These are phyloP conservation scores for Fusarium subtropicale DNA, from an alignment of 2,329 filamentous ascomycete genomes.

Conservation along the genomic window DNA sequence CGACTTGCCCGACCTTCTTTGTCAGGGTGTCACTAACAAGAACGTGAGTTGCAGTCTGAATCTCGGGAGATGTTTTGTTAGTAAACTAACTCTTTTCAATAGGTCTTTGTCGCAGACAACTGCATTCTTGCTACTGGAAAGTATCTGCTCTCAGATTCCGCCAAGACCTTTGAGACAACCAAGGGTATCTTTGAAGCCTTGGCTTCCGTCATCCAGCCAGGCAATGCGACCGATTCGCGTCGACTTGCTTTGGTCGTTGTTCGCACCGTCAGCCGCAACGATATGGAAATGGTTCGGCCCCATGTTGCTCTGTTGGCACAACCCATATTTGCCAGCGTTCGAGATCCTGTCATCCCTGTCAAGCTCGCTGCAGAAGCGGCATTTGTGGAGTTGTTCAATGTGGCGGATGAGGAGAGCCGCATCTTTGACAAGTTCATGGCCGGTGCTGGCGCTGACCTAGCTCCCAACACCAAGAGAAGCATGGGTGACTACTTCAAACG, in stretches of 20 bases:
- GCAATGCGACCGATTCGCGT: constrained; percentile 82
- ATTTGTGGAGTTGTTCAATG: constrained; percentile 89
- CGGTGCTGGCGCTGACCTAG: constrained; percentile 72
- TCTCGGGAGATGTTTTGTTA: not conserved
- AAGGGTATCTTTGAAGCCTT: constrained; percentile 86
- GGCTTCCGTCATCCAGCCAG: constrained; percentile 79
- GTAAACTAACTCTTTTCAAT: constrained; percentile 15
- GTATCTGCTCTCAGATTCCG: constrained; percentile 78
- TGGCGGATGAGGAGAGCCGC: constrained; percentile 85
- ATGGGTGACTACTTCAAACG: constrained; percentile 99
- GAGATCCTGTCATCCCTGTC: constrained; percentile 92
- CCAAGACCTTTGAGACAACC: constrained; percentile 78
- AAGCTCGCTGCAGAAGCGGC: constrained; percentile 95
- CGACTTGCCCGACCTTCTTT: constrained; percentile 81
- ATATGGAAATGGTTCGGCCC: constrained; percentile 83
- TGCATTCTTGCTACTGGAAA: constrained; percentile 91
- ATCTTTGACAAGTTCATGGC: constrained; percentile 93
- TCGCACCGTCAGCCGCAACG: constrained; percentile 82
- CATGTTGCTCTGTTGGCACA: constrained; percentile 84
- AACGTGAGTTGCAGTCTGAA: constrained; percentile 66
- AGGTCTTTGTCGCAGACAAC: constrained; percentile 90
- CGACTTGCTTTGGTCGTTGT: constrained; percentile 88
- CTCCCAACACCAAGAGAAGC: constrained; percentile 80
- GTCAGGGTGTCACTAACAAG: constrained; percentile 81
- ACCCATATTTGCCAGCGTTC: constrained; percentile 87